Base-by-base conservation (phyloP, 306 rosid species). In the Aeschynomene evenia region DNA sequence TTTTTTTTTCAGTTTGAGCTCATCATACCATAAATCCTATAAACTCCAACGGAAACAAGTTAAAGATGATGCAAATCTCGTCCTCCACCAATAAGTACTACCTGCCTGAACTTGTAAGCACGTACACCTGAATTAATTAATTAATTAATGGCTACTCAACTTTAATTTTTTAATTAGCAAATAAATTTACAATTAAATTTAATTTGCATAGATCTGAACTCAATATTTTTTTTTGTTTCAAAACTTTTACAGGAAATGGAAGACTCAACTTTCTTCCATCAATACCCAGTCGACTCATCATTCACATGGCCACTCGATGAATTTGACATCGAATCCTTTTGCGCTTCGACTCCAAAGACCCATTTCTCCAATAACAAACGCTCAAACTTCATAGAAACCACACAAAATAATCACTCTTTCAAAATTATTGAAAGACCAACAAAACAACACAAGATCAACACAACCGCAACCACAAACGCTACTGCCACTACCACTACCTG, bases 81-180 rank as follows among this genome's bases (percentile, higher is more conserved):
- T 63, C 80, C 0, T 20, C 70, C 77, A 50, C n/a, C n/a, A n/a
- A n/a, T n/a, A n/a, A n/a, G n/a, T n/a, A 36, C 6, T 72, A 63
- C 66, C 4, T 63, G 22, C 70, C 85, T 29, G 80, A 81, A 10
- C 13, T 63, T 46, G 82, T 81, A 66, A 80, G 80, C 19, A 46
- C n/a, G n/a, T n/a, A n/a, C n/a, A n/a, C n/a, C n/a, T n/a, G n/a
- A n/a, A n/a, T n/a, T n/a, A n/a, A n/a, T n/a, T n/a, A n/a, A n/a
- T n/a, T n/a, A n/a, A n/a, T n/a, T 2, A 26, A 26, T 28, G 31
- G 5, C 5, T 10, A 10, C 5, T 39, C 31, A 21, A 12, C 2
- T 51, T 43, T 14, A 33, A 54, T 13, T 24, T 20, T 20, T 36
- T 9, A 12, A 28, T 28, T 28, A 63, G 43, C 9, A 52, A 52